Evolutionary conservation across 257 asterid genomes (phyloP), one percentile per base, ranked within the genome.

Genomic region (Linaria vulgaris): DNA sequence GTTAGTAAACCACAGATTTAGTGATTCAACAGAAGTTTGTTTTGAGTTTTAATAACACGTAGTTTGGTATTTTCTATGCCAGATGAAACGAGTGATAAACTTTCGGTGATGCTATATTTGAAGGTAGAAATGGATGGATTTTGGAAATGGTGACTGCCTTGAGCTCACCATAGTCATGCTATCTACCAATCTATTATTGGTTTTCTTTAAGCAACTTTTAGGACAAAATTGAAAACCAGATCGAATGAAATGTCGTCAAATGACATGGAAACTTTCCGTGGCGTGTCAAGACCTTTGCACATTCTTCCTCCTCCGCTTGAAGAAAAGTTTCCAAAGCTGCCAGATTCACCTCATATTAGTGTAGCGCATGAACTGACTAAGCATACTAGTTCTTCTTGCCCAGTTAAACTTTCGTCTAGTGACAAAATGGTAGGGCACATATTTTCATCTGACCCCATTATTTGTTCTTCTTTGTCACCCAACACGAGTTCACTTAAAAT

Each of bases 331-430:
- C 85, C 78, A 72, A 30, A 67, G 22, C 61, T 59, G 24, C 47
- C 70, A 34, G 59, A 67, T 72, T 83, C 91, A 49, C 72, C 80
- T 44, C 84, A 74, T 54, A 78, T 76, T 65, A 56, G 76, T 48
- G 68, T 75, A 48, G 79, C 74, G 69, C 67, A 72, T 71, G 88
- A 76, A 63, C 64, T 74, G 64, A 78, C 80, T 12, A 63, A 61
- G 44, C 59, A 49, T 70, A 37, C 56, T 22, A 68, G 67, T 39
- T 67, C 87, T 55, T 76, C 78, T 27, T 62, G 43, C 52, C 66
- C 67, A 27, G 74, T 73, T 54, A 70, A 73, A 38, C 76, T 72
- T 3, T 47, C 53, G 9, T 47, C 53, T 4, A 9, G 19, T n/a
- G 53, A 47, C 22, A 4, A 10, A 47, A 47, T n/a, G 12, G 67